These are phyloP conservation scores for Trichoderma citrinoviride DNA, from an alignment of 2,329 filamentous ascomycete species.

Conservation along the genomic window DNA sequence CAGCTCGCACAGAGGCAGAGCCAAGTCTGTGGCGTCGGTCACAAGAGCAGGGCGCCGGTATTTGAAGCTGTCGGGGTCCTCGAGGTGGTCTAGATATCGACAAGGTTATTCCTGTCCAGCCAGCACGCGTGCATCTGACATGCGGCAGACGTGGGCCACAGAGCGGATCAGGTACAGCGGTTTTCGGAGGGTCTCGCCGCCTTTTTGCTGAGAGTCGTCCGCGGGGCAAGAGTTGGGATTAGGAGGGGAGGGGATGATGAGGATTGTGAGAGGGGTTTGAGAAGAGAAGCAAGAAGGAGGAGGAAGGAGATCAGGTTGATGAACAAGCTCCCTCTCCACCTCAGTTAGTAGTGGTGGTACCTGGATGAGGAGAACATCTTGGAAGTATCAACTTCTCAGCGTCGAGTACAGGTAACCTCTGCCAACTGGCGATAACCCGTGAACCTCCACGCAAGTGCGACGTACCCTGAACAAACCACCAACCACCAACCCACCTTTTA, in stretches of 20 bases:
- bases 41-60: not conserved
- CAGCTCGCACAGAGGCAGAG: not conserved
- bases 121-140: too few species aligned
- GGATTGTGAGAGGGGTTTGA: not conserved
- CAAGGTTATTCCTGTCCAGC: too few species aligned
- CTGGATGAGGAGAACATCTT: not conserved
- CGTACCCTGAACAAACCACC: too few species aligned
- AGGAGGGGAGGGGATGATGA: too few species aligned
- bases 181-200: conserved; percentile 14
- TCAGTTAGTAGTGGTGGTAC: not conserved
- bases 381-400: not conserved
- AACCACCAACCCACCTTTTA: not conserved
- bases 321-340: not conserved
- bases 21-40: not conserved
- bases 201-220: not conserved
- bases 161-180: not conserved
- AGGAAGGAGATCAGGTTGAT: not conserved
- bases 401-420: too few species aligned
- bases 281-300: not conserved
- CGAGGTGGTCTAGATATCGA: not conserved
- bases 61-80: not conserved
- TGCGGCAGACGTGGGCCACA: not conserved
- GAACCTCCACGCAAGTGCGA: too few species aligned
- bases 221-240: not conserved
- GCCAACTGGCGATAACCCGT: too few species aligned